Conservation (phyloP, 2,329 filamentous ascomycete genomes). For the Claviceps citrina region DNA sequence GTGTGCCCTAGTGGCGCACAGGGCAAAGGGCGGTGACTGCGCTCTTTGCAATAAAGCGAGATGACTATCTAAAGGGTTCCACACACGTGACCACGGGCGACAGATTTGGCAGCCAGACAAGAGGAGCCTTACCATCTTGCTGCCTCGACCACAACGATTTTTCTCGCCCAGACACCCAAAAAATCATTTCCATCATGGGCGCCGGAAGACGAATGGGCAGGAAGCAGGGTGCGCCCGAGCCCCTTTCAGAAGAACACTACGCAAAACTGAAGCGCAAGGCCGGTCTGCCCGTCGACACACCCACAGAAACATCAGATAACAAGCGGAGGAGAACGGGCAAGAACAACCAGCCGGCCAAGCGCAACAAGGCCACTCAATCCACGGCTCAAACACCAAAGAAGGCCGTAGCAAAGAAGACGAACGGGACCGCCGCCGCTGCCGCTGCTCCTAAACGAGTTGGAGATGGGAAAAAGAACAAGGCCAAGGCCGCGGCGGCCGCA, state of each 20-base stretch:
- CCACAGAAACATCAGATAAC: slow-evolving; percentile 28
- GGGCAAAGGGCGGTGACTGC: too few relatives aligned
- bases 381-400: slow-evolving; percentile 11
- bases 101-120: too few relatives aligned
- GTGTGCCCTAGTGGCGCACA: too few relatives aligned
- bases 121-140: too few relatives aligned
- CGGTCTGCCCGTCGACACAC: slow-evolving; percentile 46
- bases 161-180: too few relatives aligned
- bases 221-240: slow-evolving; percentile 78
- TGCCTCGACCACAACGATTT: too few relatives aligned
- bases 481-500: slow-evolving; percentile 10
- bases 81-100: too few relatives aligned
- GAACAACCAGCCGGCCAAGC: slow-evolving; percentile 12
- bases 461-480: slow-evolving; percentile 13
- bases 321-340: slow-evolving; percentile 10
- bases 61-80: too few relatives aligned
- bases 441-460: slow-evolving; percentile 4
- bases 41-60: too few relatives aligned
- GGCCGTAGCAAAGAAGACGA: slow-evolving; percentile 14
- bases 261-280: slow-evolving; percentile 76
- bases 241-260: slow-evolving; percentile 66
- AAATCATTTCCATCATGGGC: slow-evolving; percentile 49
- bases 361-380: slow-evolving; percentile 6
- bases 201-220: slow-evolving; percentile 72
- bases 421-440: not conserved